Percentiles rank a stretch among this genome's conserved stretches.
Evolutionary conservation across 257 asterid species (phyloP).

Genomic region (Mitragyna speciosa): DNA sequence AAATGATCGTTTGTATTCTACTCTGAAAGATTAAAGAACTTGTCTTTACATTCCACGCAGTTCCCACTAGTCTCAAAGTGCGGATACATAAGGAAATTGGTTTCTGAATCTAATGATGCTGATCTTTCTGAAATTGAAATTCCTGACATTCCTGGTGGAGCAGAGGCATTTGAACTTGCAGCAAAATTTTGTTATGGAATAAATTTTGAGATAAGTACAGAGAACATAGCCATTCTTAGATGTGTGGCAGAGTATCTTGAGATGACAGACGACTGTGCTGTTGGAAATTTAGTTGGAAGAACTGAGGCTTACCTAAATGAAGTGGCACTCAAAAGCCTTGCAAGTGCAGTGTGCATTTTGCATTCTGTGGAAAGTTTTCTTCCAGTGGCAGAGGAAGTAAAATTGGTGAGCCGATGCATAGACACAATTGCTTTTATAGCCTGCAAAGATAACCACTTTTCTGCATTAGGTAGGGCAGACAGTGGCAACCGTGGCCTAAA

Average conservation of each 20-base stretch:
- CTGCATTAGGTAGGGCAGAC: conserved; percentile 28
- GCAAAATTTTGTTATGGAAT: conserved; percentile 90
- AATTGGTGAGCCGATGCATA: conserved; percentile 68
- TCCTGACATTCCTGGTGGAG: conserved; percentile 78
- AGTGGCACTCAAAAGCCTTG: conserved; percentile 67
- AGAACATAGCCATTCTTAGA: conserved; percentile 71
- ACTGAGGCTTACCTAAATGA: conserved; percentile 67
- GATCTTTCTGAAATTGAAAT: conserved; percentile 47
- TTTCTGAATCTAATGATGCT: conserved; percentile 50
- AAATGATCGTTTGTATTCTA: neutral
- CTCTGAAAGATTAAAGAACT: neutral
- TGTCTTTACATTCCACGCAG: conserved; percentile 34
- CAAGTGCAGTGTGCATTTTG: conserved; percentile 67
- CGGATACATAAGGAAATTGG: conserved; percentile 61
- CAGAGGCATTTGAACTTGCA: conserved; percentile 78
- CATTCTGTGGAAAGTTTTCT: conserved; percentile 62
- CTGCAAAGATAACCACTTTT: conserved; percentile 64
- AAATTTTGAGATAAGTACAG: conserved; percentile 65
- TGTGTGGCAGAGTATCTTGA: conserved; percentile 73
- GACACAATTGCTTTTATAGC: conserved; percentile 66
- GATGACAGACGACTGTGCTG: conserved; percentile 80
- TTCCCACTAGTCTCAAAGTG: conserved; percentile 84
- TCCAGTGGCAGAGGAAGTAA: conserved; percentile 69
- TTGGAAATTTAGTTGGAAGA: conserved; percentile 60
- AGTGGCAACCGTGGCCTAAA: conserved; percentile 30